Percentiles rank a stretch among this genome's conserved stretches.
Conservation (phyloP, 73 alveolate species). For the Tetrahymena borealis region DNA sequence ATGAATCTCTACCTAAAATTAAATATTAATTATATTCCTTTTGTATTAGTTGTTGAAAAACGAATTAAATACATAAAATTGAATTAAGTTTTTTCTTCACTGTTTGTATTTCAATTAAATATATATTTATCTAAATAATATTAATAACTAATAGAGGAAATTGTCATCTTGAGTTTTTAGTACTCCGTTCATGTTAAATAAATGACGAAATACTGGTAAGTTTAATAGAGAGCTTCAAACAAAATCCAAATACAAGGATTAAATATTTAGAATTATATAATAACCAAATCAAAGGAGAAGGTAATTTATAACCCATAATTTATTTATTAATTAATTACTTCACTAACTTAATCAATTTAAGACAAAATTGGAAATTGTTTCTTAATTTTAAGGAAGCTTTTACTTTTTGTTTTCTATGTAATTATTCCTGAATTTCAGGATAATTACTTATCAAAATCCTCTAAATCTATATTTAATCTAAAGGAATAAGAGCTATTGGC, state of each 20-base stretch:
- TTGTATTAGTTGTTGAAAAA: not conserved
- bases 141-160: not conserved
- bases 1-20: not conserved
- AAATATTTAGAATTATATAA: not conserved
- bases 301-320: too few species aligned
- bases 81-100: not conserved
- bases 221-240: not conserved
- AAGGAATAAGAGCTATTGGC: not conserved
- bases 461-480: not conserved
- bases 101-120: too few species aligned
- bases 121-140: too few species aligned
- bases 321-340: too few species aligned
- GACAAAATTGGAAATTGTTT: not conserved
- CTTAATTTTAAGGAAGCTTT: not conserved
- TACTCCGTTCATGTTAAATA: not conserved
- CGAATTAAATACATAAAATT: not conserved
- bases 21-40: too few species aligned
- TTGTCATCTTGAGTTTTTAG: not conserved
- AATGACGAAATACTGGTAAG: not conserved
- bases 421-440: too few species aligned
- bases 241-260: not conserved
- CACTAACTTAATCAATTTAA: not conserved
- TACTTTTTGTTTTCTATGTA: too few species aligned
- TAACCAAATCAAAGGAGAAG: not conserved
- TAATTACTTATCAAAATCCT: too few species aligned